Percentiles rank a stretch among this genome's conserved stretches.
These are phyloP conservation scores for Pythium periplocum DNA, from an alignment of 352 stramenopile genomes.

Conservation along the genomic window DNA sequence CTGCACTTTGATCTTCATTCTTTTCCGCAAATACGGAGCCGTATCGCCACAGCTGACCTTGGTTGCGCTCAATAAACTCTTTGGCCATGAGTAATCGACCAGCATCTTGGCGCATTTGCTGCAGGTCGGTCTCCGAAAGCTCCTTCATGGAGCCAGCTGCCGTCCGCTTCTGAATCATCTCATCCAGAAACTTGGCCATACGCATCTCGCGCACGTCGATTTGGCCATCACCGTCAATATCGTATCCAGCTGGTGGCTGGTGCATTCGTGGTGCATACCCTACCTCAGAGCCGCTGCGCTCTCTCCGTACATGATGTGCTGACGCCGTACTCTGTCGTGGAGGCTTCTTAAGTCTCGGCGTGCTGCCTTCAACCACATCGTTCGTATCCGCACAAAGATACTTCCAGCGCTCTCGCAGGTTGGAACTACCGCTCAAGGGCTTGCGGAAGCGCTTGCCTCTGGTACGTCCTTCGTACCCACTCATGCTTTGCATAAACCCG, in stretches of 20 bases:
- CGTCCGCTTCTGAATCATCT: conserved; percentile 36
- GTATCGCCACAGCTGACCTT: conserved; percentile 58
- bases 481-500: conserved; percentile 7
- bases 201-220: conserved; percentile 67
- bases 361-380: conserved; percentile 31
- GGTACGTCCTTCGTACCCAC: conserved; percentile 24
- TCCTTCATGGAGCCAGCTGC: background rate
- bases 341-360: conserved; percentile 11
- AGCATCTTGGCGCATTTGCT: conserved; percentile 43
- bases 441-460: conserved; percentile 59
- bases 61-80: conserved; percentile 67
- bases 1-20: conserved; percentile 44
- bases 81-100: conserved; percentile 56
- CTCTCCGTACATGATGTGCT: too few species aligned
- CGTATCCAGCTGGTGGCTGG: conserved; percentile 27
- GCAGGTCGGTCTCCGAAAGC: conserved; percentile 28
- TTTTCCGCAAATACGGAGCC: conserved; percentile 59
- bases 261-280: background rate
- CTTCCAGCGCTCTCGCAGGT: conserved; percentile 45
- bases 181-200: conserved; percentile 55
- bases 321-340: too few species aligned
- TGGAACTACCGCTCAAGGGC: conserved; percentile 39
- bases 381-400: conserved; percentile 41
- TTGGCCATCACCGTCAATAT: conserved; percentile 62
- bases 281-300: too few species aligned